phyloP scores from a whole-genome alignment of 192 early-diverging fungal species.

The Piromyces sp. region DNA sequence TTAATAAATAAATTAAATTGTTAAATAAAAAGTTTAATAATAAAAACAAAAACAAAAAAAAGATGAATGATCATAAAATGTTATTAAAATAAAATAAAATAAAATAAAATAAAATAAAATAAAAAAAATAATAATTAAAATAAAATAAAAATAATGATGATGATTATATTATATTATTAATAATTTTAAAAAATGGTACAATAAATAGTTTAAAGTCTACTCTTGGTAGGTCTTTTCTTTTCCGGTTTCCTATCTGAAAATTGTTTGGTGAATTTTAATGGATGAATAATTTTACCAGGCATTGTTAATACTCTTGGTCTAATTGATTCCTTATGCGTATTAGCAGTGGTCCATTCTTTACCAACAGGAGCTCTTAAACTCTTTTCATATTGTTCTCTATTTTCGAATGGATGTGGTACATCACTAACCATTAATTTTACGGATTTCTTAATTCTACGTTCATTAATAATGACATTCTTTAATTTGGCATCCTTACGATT shows the following conservation, averaged over 20 bases:
- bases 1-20: too few species aligned
- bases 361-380: constrained; percentile 73
- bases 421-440: constrained; percentile 50
- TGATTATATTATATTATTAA: too few species aligned
- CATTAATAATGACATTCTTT: constrained; percentile 82
- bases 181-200: too few species aligned
- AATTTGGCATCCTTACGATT: constrained; percentile 47
- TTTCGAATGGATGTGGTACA: constrained; percentile 74
- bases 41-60: too few species aligned
- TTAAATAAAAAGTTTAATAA: too few species aligned
- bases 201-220: not conserved
- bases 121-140: too few species aligned
- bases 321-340: constrained; percentile 49
- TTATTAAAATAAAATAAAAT: too few species aligned
- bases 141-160: too few species aligned
- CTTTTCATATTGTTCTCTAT: constrained; percentile 73
- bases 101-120: too few species aligned
- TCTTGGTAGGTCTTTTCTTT: not conserved
- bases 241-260: not conserved
- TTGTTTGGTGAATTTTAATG: constrained; percentile 17
- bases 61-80: too few species aligned
- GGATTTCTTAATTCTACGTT: constrained; percentile 62
- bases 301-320: constrained; percentile 69
- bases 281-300: constrained; percentile 74
- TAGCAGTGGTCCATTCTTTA: constrained; percentile 84